Evolutionary conservation across 495 filamentous ascomycete genomes (phyloP), one percentile per base, ranked within the genome.

Genomic region (Diplogelasinospora grovesii): DNA sequence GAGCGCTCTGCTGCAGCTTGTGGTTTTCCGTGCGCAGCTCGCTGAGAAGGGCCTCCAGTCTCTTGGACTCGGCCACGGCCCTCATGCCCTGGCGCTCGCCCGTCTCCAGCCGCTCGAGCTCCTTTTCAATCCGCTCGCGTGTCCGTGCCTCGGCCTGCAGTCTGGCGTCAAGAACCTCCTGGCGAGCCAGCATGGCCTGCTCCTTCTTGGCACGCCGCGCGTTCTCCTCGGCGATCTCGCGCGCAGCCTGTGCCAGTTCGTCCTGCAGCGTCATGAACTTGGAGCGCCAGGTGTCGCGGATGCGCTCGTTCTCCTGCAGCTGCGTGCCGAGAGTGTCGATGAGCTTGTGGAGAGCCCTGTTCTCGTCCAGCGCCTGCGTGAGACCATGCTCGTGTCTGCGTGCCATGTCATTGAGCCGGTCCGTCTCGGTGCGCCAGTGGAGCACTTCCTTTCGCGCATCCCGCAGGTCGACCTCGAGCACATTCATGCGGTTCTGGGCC

Each of bases 251-350:
- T 8, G 78, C 74, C 82, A 97, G 86, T 40, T 95, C 85, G 48
- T 83, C 75, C 64, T 95, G 88, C 33, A 97, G 64, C 38, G 71
- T 74, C 49, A 88, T 77, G 52, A 95, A 82, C 57, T 89, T 90
- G 53, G 72, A 70, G 46, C 85, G 78, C 66, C 94, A 82, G 50
- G 69, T 75, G 49, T 89, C 83, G 37, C 87, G 80, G 46, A 83
- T 73, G 46, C 79, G 75, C 56, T 85, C 78, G 57, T 81, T 86
- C 61, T 96, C 89, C 62, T 94, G 81, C 36, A 94, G 77, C 52
- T 95, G 86, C 29, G 71, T 68, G 44, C 75, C 74, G 43, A 90
- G 66, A 4, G 74, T 76, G 45, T 81, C 74, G 49, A 93, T 75
- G 19, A 75, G 77, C 45, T 75, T 81, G 39, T 70, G 74, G 7